These are phyloP conservation scores for Botrytis aclada DNA, from an alignment of 2,329 filamentous ascomycete genomes.

Conservation along the genomic window DNA sequence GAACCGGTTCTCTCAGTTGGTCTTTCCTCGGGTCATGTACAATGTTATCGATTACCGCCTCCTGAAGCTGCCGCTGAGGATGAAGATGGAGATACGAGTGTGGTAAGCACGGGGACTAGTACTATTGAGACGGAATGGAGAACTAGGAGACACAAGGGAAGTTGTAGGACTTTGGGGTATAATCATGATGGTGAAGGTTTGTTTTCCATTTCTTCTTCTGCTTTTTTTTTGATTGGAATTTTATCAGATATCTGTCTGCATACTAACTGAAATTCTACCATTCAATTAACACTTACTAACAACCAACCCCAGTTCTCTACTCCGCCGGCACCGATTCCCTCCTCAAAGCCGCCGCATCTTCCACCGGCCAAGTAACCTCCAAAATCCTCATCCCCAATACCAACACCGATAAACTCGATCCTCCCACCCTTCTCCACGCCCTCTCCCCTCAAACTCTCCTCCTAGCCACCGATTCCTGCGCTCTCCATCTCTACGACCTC, in stretches of 20 bases:
- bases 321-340: conserved; percentile 61
- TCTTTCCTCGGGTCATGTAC: conserved; percentile 78
- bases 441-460: conserved; percentile 86
- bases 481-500: conserved; percentile 83
- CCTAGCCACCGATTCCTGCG: conserved; percentile 85
- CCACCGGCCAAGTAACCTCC: conserved; percentile 66
- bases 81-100: conserved; percentile 47
- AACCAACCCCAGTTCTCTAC: conserved; percentile 47
- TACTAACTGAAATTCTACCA: background rate
- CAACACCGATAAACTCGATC: conserved; percentile 49
- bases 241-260: background rate
- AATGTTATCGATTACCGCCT: conserved; percentile 71
- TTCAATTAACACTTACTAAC: conserved; percentile 13
- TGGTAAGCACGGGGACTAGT: conserved; percentile 61
- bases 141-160: conserved; percentile 88
- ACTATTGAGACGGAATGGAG: conserved; percentile 82
- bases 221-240: background rate
- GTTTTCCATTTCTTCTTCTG: conserved; percentile 39
- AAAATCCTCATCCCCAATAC: conserved; percentile 72
- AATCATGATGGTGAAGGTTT: conserved; percentile 70
- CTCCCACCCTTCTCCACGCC: conserved; percentile 76
- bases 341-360: conserved; percentile 56
- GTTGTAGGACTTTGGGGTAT: conserved; percentile 79
- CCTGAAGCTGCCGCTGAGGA: conserved; percentile 50
- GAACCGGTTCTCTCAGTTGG: conserved; percentile 85